Conservation (phyloP, 1,284 basidiomycete species). For the Ustilago hordei region DNA sequence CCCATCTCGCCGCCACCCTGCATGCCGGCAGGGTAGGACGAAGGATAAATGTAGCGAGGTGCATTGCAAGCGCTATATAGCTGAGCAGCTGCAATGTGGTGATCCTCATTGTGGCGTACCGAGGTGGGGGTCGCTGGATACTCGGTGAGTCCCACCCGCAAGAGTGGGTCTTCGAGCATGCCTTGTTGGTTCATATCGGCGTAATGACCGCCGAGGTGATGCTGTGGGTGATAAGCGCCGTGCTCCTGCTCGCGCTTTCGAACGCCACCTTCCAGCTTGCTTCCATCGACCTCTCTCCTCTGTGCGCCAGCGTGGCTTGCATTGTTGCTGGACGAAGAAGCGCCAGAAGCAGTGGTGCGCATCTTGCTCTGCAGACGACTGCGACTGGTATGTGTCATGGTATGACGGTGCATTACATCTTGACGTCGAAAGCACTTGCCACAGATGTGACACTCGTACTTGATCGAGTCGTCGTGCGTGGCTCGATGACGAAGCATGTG, state of each 20-base stretch:
- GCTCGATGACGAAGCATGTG: slow-evolving; percentile 54
- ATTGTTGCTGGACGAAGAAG: not conserved
- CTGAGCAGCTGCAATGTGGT: slow-evolving; percentile 41
- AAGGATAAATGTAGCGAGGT: slow-evolving; percentile 16
- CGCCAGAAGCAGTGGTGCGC: slow-evolving; percentile 21
- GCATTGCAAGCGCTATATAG: slow-evolving; percentile 32
- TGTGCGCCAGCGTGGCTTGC: not conserved
- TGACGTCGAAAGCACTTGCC: slow-evolving; percentile 52
- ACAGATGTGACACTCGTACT: slow-evolving; percentile 51
- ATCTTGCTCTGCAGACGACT: slow-evolving; percentile 33
- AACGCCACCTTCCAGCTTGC: not conserved
- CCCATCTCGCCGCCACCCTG: slow-evolving; percentile 11
- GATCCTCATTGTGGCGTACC: slow-evolving; percentile 32
- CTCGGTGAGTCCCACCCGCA: slow-evolving; percentile 39
- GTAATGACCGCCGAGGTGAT: not conserved
- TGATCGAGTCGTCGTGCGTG: slow-evolving; percentile 49
- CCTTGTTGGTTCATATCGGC: slow-evolving; percentile 9
- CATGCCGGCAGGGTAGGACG: slow-evolving; percentile 11
- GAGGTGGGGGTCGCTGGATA: slow-evolving; percentile 18
- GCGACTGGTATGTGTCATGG: slow-evolving; percentile 41
- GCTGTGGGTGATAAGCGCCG: not conserved
- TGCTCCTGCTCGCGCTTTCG: slow-evolving; percentile 20
- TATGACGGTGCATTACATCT: slow-evolving; percentile 55
- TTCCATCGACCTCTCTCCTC: not conserved
- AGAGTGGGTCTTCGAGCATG: slow-evolving; percentile 29